Percentiles rank a stretch among this genome's conserved stretches.
Conservation (phyloP, 2,329 filamentous ascomycete genomes). For the Catunica adiposa region DNA sequence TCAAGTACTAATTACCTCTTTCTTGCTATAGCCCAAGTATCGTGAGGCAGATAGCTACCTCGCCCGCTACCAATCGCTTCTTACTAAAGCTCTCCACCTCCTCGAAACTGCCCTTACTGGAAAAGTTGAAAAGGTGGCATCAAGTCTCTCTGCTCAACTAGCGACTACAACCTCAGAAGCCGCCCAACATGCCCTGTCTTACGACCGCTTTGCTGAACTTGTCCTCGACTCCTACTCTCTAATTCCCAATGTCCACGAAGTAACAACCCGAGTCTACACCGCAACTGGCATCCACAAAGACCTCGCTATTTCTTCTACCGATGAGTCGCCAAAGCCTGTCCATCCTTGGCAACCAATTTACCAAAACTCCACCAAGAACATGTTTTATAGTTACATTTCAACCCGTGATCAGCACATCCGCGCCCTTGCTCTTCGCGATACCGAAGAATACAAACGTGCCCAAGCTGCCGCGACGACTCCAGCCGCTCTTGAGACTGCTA, state of each 20-base stretch:
- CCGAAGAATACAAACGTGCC: conserved; percentile 32
- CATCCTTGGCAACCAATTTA: conserved; percentile 24
- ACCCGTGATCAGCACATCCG: conserved; percentile 38
- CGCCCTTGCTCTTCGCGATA: conserved; percentile 34
- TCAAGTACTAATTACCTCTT: conserved; percentile 14
- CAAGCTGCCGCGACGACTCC: conserved; percentile 30
- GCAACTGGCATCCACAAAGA: conserved; percentile 30
- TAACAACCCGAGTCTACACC: conserved; percentile 36
- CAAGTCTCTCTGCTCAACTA: conserved; percentile 39
- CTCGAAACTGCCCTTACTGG: conserved; percentile 40
- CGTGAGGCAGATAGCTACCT: conserved; percentile 78
- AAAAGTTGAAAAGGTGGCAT: conserved; percentile 35
- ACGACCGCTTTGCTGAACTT: conserved; percentile 43
- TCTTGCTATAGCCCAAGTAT: conserved; percentile 47
- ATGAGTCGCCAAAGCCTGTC: conserved; percentile 16
- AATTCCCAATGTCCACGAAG: conserved; percentile 38
- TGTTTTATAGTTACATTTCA: conserved; percentile 37
- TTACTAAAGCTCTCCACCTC: conserved; percentile 49
- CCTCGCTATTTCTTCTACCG: conserved; percentile 25
- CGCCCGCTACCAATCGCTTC: conserved; percentile 67
- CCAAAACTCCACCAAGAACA: conserved; percentile 34
- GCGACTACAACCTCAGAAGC: conserved; percentile 39
- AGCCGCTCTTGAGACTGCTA: conserved; percentile 35
- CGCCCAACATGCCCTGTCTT: conserved; percentile 41
- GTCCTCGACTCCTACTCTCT: conserved; percentile 39